Evolutionary conservation across 2,329 filamentous ascomycete genomes (phyloP).

Genomic region (Ascocoryne sarcoides): DNA sequence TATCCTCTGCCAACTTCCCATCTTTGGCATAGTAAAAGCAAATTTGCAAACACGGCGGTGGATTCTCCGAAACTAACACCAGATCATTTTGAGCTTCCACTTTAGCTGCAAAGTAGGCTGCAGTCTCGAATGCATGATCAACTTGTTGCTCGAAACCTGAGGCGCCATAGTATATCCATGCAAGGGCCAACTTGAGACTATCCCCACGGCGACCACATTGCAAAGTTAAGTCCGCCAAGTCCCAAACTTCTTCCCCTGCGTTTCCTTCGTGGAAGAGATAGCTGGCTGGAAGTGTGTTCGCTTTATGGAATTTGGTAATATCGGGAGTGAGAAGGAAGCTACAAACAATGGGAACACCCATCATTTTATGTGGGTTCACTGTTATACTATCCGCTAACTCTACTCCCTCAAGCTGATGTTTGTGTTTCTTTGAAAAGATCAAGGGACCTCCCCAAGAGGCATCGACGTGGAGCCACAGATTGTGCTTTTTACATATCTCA

Average conservation of each 20-base stretch:
- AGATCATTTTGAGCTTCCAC: constrained; percentile 52
- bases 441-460: constrained; percentile 84
- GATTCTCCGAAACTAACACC: constrained; percentile 62
- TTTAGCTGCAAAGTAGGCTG: constrained; percentile 55
- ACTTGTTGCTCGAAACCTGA: constrained; percentile 62
- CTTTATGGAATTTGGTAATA: constrained; percentile 65
- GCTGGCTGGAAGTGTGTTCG: constrained; percentile 79
- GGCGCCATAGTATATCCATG: constrained; percentile 83
- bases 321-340: constrained; percentile 79
- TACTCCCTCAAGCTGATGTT: constrained; percentile 57
- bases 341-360: constrained; percentile 83
- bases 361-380: constrained; percentile 96
- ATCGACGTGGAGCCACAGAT: constrained; percentile 89
- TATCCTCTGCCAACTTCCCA: constrained; percentile 37
- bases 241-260: constrained; percentile 61
- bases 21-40: constrained; percentile 79
- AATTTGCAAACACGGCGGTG: constrained; percentile 83
- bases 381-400: constrained; percentile 74
- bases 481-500: constrained; percentile 58
- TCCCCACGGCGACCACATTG: constrained; percentile 88
- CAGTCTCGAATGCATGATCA: constrained; percentile 64
- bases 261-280: constrained; percentile 65
- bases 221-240: constrained; percentile 84
- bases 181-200: constrained; percentile 75
- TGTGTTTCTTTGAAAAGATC: constrained; percentile 61